A percentile compares a stretch with the other conserved stretches of the same genome.
Evolutionary conservation across 2,329 filamentous ascomycete species (phyloP).

Genomic region (Metarhizium sp.): DNA sequence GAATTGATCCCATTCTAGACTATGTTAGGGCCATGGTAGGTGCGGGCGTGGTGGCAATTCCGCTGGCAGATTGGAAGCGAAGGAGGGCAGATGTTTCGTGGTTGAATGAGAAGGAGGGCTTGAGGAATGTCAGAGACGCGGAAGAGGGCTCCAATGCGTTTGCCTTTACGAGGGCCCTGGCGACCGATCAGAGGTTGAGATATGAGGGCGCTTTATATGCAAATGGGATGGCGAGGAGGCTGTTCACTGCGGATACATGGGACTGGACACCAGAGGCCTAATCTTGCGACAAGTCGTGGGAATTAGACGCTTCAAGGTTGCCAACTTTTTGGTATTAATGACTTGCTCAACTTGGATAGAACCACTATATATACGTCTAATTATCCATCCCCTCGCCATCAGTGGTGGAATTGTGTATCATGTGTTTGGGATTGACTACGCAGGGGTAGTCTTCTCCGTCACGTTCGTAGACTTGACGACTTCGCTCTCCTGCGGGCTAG

Average conservation of each 20-base stretch:
- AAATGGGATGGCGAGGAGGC: constrained; percentile 38
- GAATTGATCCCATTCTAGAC: constrained; percentile 56
- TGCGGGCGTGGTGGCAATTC: constrained; percentile 33
- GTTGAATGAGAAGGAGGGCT: constrained; percentile 12
- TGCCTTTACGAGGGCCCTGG: constrained; percentile 40
- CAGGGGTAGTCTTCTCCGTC: constrained; percentile 18
- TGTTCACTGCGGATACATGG: constrained; percentile 50
- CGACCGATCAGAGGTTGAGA: constrained; percentile 39
- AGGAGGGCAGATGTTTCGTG: constrained; percentile 31
- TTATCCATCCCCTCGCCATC: neutral
- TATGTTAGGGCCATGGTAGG: constrained; percentile 50
- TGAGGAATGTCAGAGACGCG: neutral
- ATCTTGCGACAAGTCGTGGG: constrained; percentile 1
- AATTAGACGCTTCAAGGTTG: neutral
- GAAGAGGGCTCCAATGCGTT: constrained; percentile 22
- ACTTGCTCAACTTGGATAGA: neutral
- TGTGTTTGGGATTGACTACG: neutral
- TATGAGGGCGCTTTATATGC: constrained; percentile 39
- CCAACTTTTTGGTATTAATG: neutral
- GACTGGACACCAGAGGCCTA: constrained; percentile 46
- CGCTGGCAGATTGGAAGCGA: constrained; percentile 36
- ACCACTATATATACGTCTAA: neutral
- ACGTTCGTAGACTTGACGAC: constrained; percentile 14
- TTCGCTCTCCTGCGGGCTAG: constrained; percentile 15
- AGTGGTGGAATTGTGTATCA: neutral